These are phyloP conservation scores for Astrothelium macrocarpum DNA, from an alignment of 495 filamentous ascomycete genomes.

Conservation along the genomic window DNA sequence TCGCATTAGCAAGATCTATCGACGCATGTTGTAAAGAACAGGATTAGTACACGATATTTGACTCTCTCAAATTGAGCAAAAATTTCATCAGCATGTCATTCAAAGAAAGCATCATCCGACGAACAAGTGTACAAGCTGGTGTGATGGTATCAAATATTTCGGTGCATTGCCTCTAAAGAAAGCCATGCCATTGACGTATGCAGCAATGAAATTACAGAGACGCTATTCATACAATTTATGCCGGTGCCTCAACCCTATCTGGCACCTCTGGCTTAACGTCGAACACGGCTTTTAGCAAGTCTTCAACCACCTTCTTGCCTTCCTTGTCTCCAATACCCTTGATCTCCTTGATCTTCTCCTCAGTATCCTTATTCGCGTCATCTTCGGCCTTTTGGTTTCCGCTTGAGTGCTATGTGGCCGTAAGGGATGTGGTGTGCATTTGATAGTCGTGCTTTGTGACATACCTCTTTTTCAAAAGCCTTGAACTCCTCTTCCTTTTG, in stretches of 20 bases:
- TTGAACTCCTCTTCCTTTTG: conserved; percentile 91
- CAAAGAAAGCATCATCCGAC: too few relatives aligned
- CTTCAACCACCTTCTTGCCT: conserved; percentile 67
- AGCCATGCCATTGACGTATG: too few relatives aligned
- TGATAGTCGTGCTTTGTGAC: neutral
- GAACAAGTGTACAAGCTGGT: too few relatives aligned
- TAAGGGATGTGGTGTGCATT: neutral
- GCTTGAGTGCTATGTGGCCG: conserved; percentile 57
- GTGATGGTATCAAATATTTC: neutral
- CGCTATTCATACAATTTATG: neutral
- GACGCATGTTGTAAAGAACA: too few relatives aligned
- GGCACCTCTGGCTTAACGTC: conserved; percentile 66
- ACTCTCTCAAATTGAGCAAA: too few relatives aligned
- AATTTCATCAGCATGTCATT: too few relatives aligned
- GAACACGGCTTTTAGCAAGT: conserved; percentile 68
- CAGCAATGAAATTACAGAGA: neutral
- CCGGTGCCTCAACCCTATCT: conserved; percentile 29
- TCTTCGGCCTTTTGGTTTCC: conserved; percentile 83
- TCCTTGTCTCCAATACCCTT: conserved; percentile 65
- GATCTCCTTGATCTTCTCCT: conserved; percentile 73
- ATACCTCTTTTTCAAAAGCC: conserved; percentile 85
- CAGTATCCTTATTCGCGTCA: conserved; percentile 73
- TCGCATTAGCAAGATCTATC: too few relatives aligned
- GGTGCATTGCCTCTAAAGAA: too few relatives aligned
- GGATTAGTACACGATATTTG: too few relatives aligned